Evolutionary conservation across 2,329 filamentous ascomycete genomes (phyloP).

Genomic region (Diplodia corticola): DNA sequence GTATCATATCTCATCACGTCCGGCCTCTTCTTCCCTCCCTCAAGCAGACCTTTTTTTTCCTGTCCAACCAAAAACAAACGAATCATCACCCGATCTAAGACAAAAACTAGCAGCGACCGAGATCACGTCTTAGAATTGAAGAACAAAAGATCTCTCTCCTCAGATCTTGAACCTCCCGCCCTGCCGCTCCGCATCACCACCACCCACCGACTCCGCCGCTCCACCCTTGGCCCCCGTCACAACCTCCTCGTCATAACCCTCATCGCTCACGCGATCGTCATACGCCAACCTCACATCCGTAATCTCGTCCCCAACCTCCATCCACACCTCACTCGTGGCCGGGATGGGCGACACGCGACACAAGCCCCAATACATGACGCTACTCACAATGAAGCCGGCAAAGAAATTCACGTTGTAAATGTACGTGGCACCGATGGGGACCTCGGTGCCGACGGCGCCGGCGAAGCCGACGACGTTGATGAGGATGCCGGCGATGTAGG

Average conservation of each 20-base stretch:
- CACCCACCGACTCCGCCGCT: not conserved
- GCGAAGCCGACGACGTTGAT: slow-evolving; percentile 93
- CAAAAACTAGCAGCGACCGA: not conserved
- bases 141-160: too few species aligned
- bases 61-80: too few species aligned
- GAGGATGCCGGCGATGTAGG: slow-evolving; percentile 79
- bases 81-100: not conserved
- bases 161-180: not conserved
- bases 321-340: slow-evolving; percentile 73
- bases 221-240: slow-evolving; percentile 6
- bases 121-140: too few species aligned
- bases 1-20: slow-evolving; percentile 4
- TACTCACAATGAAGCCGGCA: slow-evolving; percentile 73
- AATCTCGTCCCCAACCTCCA: slow-evolving; percentile 69
- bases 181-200: too few species aligned
- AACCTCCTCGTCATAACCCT: slow-evolving; percentile 21
- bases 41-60: too few species aligned
- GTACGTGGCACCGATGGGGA: slow-evolving; percentile 78
- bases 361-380: slow-evolving; percentile 66
- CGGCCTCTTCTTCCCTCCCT: not conserved
- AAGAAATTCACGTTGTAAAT: slow-evolving; percentile 94
- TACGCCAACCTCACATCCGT: slow-evolving; percentile 36
- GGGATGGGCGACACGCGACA: slow-evolving; percentile 71
- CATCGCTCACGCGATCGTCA: slow-evolving; percentile 25
- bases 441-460: slow-evolving; percentile 69